These are phyloP conservation scores for Colletotrichum lupini DNA, from an alignment of 2,329 filamentous ascomycete species.

Conservation along the genomic window DNA sequence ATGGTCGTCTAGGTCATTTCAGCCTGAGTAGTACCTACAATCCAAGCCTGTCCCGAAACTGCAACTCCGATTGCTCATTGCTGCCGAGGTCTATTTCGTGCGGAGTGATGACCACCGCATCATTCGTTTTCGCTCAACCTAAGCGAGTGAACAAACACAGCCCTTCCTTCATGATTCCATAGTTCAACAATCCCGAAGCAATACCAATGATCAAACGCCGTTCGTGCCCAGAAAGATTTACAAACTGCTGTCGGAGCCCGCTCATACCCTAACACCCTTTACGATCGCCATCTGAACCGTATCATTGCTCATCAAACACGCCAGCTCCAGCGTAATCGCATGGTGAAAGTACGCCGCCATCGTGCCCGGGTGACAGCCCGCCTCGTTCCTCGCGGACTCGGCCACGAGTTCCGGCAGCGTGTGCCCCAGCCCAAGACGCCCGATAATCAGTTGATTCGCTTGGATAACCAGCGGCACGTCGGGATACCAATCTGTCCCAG, in stretches of 20 bases:
- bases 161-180: background rate
- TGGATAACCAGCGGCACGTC: slow-evolving; percentile 33
- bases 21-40: background rate
- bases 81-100: background rate
- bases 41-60: background rate
- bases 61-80: background rate
- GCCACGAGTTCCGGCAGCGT: slow-evolving; percentile 22
- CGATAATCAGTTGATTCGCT: slow-evolving; percentile 32
- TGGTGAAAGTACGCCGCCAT: slow-evolving; percentile 34
- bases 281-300: slow-evolving; percentile 27
- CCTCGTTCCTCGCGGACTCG: slow-evolving; percentile 28
- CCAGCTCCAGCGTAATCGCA: slow-evolving; percentile 28
- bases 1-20: background rate
- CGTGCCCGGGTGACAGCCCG: slow-evolving; percentile 24
- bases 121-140: background rate
- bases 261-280: slow-evolving; percentile 23
- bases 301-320: slow-evolving; percentile 32
- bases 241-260: background rate
- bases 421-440: slow-evolving; percentile 25
- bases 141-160: background rate
- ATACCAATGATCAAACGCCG: slow-evolving; percentile 3
- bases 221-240: background rate
- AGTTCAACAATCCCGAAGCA: background rate
- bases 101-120: background rate
- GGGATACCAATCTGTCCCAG: slow-evolving; percentile 20